Conservation (phyloP, 2,329 filamentous ascomycete genomes). For the Fusarium sp. region DNA sequence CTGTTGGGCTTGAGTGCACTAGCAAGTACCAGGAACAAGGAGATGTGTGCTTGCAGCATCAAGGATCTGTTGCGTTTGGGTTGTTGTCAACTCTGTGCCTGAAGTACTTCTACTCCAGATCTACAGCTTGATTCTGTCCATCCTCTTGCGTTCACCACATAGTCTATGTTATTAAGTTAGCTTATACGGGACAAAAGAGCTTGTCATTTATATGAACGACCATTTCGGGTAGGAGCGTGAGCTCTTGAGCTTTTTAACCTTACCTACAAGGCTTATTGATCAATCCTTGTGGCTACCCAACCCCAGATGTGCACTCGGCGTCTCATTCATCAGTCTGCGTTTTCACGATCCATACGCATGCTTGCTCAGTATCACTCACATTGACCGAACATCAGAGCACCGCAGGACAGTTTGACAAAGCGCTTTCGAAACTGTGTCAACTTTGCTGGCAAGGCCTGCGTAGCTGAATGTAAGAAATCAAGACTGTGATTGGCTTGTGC, state of each 20-base stretch:
- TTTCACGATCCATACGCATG: conserved; percentile 2
- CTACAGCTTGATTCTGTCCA: conserved; percentile 35
- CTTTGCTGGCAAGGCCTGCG: conserved; percentile 26
- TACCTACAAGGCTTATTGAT: not conserved
- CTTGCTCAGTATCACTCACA: conserved; percentile 33
- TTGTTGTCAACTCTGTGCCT: conserved; percentile 11
- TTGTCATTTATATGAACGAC: not conserved
- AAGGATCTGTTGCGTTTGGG: conserved; percentile 7
- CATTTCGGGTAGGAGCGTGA: not conserved
- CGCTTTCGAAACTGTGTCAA: conserved; percentile 36
- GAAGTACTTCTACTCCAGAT: conserved; percentile 27
- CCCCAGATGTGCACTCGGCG: not conserved
- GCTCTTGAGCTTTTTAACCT: not conserved
- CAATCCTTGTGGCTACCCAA: conserved; percentile 7
- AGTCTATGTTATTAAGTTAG: not conserved
- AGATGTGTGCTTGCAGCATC: conserved; percentile 8
- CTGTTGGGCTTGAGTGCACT: conserved; percentile 2
- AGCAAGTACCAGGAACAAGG: conserved; percentile 28
- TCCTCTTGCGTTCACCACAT: conserved; percentile 17
- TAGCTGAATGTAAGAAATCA: conserved; percentile 23
- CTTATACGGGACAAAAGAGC: not conserved
- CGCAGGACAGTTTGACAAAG: conserved; percentile 26
- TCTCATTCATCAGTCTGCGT: conserved; percentile 2
- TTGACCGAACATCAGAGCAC: conserved; percentile 4
- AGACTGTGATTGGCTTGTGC: conserved; percentile 29